phyloP scores from a whole-genome alignment of 192 early-diverging fungal species.

The Coemansia sp. region DNA sequence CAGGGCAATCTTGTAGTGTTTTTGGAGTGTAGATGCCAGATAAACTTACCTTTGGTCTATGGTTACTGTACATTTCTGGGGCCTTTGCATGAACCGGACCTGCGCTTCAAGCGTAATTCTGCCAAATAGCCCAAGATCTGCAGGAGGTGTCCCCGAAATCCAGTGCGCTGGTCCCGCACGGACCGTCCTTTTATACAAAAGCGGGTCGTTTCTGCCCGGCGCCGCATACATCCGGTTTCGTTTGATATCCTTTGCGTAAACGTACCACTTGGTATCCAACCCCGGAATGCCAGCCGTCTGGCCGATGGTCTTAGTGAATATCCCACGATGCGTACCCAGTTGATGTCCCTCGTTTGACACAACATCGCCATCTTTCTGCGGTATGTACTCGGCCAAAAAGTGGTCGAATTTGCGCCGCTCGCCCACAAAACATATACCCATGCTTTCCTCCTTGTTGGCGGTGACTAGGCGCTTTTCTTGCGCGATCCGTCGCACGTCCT shows the following conservation, averaged over 20 bases:
- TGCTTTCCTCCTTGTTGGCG: slow-evolving; percentile 78
- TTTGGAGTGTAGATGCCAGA: neutral
- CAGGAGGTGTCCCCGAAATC: slow-evolving; percentile 45
- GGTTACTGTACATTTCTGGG: slow-evolving; percentile 47
- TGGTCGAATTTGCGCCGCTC: slow-evolving; percentile 71
- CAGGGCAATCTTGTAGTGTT: neutral
- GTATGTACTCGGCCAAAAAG: slow-evolving; percentile 69
- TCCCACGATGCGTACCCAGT: slow-evolving; percentile 57
- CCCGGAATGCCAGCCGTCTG: slow-evolving; percentile 69
- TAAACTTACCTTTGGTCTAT: slow-evolving; percentile 4
- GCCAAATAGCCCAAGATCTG: neutral
- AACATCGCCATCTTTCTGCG: slow-evolving; percentile 43
- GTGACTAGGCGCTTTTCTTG: slow-evolving; percentile 55
- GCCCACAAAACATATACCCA: slow-evolving; percentile 97
- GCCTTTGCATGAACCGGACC: slow-evolving; percentile 62
- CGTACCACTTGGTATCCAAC: slow-evolving; percentile 69
- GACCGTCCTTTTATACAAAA: slow-evolving; percentile 20
- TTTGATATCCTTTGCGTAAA: slow-evolving; percentile 64
- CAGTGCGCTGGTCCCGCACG: slow-evolving; percentile 48
- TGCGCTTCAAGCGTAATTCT: slow-evolving; percentile 41
- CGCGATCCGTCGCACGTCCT: slow-evolving; percentile 71
- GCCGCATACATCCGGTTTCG: slow-evolving; percentile 71
- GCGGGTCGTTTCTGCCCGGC: slow-evolving; percentile 50
- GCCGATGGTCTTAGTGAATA: slow-evolving; percentile 78
- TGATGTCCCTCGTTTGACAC: slow-evolving; percentile 38